Conservation (phyloP, 78 protist species). For the Diacronema lutheri region DNA sequence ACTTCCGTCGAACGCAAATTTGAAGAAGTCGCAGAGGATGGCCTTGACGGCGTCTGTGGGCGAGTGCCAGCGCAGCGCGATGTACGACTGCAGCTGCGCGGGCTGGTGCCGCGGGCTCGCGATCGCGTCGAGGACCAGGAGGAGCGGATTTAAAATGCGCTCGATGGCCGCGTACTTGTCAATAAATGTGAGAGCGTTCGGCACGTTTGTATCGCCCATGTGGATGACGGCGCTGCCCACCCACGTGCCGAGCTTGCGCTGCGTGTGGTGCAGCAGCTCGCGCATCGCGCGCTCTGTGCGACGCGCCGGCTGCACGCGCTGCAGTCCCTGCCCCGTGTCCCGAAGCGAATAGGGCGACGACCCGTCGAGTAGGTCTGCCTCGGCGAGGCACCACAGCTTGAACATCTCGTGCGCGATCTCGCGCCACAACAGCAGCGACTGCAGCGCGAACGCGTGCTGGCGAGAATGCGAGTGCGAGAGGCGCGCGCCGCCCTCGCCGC, state of each 20-base stretch:
- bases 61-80: neutral
- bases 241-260: constrained; percentile 76
- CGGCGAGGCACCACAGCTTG: constrained; percentile 50
- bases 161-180: constrained; percentile 68
- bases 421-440: constrained; percentile 89
- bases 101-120: neutral
- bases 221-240: constrained; percentile 90
- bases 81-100: neutral
- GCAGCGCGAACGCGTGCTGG: constrained; percentile 71
- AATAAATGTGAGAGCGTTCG: constrained; percentile 92
- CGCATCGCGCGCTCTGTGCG: constrained; percentile 56
- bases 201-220: constrained; percentile 94
- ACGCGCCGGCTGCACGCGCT: constrained; percentile 80
- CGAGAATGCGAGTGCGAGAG: constrained; percentile 76
- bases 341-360: constrained; percentile 30
- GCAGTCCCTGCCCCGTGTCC: constrained; percentile 87
- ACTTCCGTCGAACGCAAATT: constrained; percentile 81
- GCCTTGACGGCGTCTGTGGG: no score
- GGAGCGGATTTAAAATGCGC: constrained; percentile 81
- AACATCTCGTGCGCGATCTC: constrained; percentile 86
- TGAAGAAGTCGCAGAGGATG: constrained; percentile 89
- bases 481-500: constrained; percentile 73
- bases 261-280: constrained; percentile 44
- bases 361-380: constrained; percentile 35
- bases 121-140: constrained; percentile 40